Percentiles rank a stretch among this genome's conserved stretches.
Conservation (phyloP, 1,284 basidiomycete species). For the Somion occarium region DNA sequence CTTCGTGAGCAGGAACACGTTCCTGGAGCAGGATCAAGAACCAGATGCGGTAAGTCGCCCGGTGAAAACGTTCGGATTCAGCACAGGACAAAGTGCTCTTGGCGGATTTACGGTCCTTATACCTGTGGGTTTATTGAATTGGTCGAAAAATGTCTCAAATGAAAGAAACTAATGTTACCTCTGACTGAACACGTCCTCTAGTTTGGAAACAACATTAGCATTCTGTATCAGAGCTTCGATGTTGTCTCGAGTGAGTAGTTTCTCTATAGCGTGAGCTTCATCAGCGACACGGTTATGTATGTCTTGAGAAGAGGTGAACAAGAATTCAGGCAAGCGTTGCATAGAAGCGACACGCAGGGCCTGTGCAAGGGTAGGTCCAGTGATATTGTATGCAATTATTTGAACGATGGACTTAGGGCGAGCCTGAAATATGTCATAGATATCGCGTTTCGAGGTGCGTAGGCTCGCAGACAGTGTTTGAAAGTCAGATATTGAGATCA, state of each 20-base stretch:
- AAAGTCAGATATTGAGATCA: conserved; percentile 27
- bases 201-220: conserved; percentile 16
- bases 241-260: conserved; percentile 8
- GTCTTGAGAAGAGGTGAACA: not conserved
- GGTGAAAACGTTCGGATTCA: conserved; percentile 28
- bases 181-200: conserved; percentile 33
- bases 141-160: not conserved
- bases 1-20: conserved; percentile 12
- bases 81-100: conserved; percentile 19
- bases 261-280: conserved; percentile 1
- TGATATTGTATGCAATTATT: conserved; percentile 30
- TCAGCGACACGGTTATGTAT: not conserved
- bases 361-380: conserved; percentile 28
- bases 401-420: conserved; percentile 28
- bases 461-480: conserved; percentile 23
- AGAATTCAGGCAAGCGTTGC: not conserved
- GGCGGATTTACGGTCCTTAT: conserved; percentile 28
- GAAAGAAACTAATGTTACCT: conserved; percentile 21
- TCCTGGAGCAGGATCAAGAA: conserved; percentile 11
- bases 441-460: conserved; percentile 23
- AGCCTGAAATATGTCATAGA: conserved; percentile 29
- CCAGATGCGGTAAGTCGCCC: conserved; percentile 31
- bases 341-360: conserved; percentile 16
- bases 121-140: conserved; percentile 12
- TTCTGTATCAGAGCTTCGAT: conserved; percentile 16